A percentile compares a stretch with the other conserved stretches of the same genome.
phyloP scores from a whole-genome alignment of 169 alveolate species.

The Amoebophrya sp. region DNA sequence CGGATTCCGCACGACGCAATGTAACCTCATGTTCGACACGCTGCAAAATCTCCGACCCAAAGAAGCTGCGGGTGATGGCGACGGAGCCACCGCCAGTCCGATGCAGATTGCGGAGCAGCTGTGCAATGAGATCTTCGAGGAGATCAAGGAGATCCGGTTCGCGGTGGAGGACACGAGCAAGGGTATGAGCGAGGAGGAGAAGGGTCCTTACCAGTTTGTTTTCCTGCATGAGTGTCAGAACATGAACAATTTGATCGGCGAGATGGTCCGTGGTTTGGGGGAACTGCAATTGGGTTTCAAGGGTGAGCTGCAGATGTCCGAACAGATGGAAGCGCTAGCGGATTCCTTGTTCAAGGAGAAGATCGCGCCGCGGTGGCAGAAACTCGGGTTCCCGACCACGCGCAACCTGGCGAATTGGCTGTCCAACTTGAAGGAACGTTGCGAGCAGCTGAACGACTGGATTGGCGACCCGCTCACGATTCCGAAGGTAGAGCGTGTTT shows the following conservation, averaged over 20 bases:
- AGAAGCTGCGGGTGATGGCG: slow-evolving; percentile 67
- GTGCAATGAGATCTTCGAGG: slow-evolving; percentile 72
- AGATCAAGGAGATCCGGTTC: slow-evolving; percentile 63
- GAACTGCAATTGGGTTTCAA: slow-evolving; percentile 85
- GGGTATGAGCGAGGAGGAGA: slow-evolving; percentile 75
- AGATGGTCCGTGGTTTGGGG: slow-evolving; percentile 62
- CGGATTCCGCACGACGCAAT: slow-evolving; percentile 59
- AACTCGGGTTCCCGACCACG: slow-evolving; percentile 82
- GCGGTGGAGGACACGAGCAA: slow-evolving; percentile 74
- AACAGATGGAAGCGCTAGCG: slow-evolving; percentile 76
- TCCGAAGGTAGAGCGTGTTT: slow-evolving; percentile 83
- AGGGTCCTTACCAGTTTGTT: slow-evolving; percentile 82
- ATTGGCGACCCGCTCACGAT: slow-evolving; percentile 79
- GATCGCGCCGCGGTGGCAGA: slow-evolving; percentile 83
- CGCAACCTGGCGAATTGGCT: slow-evolving; percentile 89
- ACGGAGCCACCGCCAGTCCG: slow-evolving; percentile 58
- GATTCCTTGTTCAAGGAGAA: slow-evolving; percentile 70
- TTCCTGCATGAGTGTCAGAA: slow-evolving; percentile 77
- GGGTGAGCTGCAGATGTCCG: slow-evolving; percentile 88
- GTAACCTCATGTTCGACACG: slow-evolving; percentile 63
- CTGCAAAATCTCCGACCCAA: slow-evolving; percentile 70
- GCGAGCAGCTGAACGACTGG: slow-evolving; percentile 81
- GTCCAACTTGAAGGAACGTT: slow-evolving; percentile 75
- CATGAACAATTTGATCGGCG: slow-evolving; percentile 74
- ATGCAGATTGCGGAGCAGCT: slow-evolving; percentile 68